Conservation (phyloP, 345 rosid species). For the Eucalyptus marginata region DNA sequence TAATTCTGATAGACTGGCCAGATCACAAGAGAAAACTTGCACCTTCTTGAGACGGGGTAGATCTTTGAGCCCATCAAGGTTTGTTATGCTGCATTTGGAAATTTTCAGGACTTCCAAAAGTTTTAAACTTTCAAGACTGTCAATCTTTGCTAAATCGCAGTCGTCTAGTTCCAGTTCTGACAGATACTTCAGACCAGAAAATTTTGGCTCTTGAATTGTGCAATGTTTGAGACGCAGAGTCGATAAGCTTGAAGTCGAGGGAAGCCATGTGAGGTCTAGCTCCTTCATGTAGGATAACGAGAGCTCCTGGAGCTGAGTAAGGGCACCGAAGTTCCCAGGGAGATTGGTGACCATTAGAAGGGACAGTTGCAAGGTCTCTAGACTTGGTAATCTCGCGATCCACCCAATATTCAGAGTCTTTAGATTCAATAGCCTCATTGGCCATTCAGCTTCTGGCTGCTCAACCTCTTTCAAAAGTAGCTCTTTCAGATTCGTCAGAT, state of each 20-base stretch:
- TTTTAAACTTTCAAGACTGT: too few species aligned
- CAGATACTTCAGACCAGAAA: too few species aligned
- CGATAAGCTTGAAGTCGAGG: not conserved
- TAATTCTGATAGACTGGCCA: too few species aligned
- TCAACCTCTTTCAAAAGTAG: fast-evolving
- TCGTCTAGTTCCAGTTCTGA: too few species aligned
- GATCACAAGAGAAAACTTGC: too few species aligned
- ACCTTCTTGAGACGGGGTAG: too few species aligned
- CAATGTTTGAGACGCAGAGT: too few species aligned
- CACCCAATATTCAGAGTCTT: not conserved
- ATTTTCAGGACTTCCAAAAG: too few species aligned
- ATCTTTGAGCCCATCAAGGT: too few species aligned
- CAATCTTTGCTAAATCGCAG: too few species aligned
- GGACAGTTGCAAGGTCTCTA: not conserved
- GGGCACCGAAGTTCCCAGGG: not conserved
- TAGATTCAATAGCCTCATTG: not conserved
- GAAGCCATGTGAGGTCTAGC: not conserved
- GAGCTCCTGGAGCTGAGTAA: not conserved
- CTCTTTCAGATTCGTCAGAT: not conserved
- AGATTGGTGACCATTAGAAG: not conserved
- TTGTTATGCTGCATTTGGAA: fast-evolving
- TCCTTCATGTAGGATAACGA: not conserved
- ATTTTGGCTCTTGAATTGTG: too few species aligned
- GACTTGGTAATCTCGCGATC: not conserved
- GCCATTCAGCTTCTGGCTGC: not conserved